Evolutionary conservation across 2,329 filamentous ascomycete species (phyloP), one percentile per base, ranked within the genome.

Genomic region (Xylaria arbuscula): DNA sequence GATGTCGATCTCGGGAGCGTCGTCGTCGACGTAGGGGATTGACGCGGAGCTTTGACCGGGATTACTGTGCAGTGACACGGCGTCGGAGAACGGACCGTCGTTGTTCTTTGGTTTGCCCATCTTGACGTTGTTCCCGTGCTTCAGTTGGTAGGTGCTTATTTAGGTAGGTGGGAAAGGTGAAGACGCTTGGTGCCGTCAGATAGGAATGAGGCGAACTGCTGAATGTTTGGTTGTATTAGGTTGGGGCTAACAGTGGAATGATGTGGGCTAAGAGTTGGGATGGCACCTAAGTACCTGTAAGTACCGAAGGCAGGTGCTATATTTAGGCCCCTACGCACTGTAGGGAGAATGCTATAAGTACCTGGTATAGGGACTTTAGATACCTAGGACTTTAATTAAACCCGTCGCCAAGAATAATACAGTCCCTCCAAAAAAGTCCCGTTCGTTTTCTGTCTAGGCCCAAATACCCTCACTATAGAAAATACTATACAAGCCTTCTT

Each of bases 1-100:
- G 36, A 75, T 62, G 22, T 71, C 32, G 61, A 74, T 62, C 22
- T 78, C 74, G 58, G 75, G 76, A 2, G 72, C 71, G 56, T 78
- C 75, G 47, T 77, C 68, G 64, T 73, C 66, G 48, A 48, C 40
- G 64, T 72, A 72, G 36, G 64, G 64, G 17, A 59, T 50, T 2
- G 50, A 28, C 6, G 42, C 63, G 4, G 75, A 74, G 61, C 66
- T 69, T 34, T 72, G 68, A 60, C 74, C 76, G 1, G 69, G 66
- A 42, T 76, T 77, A 28, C 72, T 76, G 66, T 72, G 76, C 55
- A 77, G 64, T 38, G 76, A 77, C n/a, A 78, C 65, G 22, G 70
- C 68, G 57, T 77, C 75, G 34, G 71, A 58, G 40, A 70, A 66
- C 32, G 58, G n/a, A 55, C 47, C 48, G 59, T 51, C 64, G 22